These are phyloP conservation scores for Boletus bicolor DNA, from an alignment of 768 basidiomycete species.

Conservation along the genomic window DNA sequence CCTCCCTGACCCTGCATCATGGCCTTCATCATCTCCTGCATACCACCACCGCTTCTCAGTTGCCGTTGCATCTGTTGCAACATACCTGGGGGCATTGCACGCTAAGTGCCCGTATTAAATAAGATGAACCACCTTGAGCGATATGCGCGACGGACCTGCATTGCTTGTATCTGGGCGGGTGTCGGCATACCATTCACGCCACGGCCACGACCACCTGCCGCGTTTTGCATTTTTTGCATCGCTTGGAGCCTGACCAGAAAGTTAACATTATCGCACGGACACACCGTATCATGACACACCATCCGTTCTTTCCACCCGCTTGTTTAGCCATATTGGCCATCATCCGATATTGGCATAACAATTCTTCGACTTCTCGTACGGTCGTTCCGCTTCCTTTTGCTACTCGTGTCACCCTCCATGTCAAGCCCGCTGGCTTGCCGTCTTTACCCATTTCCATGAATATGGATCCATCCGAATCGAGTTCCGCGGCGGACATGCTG, in stretches of 20 bases:
- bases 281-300: constrained; percentile 43
- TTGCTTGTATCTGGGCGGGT: constrained; percentile 89
- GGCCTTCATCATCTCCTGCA: constrained; percentile 97
- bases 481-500: constrained; percentile 90
- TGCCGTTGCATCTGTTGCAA: constrained; percentile 89
- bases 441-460: constrained; percentile 87
- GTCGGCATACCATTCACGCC: constrained; percentile 88
- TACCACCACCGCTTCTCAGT: constrained; percentile 75
- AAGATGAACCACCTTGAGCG: not conserved
- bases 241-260: constrained; percentile 60
- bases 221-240: constrained; percentile 91
- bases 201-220: constrained; percentile 80
- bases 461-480: constrained; percentile 90
- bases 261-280: constrained; percentile 5
- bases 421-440: constrained; percentile 80
- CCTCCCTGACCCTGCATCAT: constrained; percentile 96
- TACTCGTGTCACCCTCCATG: constrained; percentile 86
- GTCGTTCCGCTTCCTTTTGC: constrained; percentile 92
- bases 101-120: constrained; percentile 41
- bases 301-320: constrained; percentile 95
- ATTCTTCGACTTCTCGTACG: constrained; percentile 96
- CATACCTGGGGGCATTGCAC: constrained; percentile 94
- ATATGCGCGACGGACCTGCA: constrained; percentile 61
- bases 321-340: constrained; percentile 99
- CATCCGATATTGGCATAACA: constrained; percentile 95